phyloP scores from a whole-genome alignment of 2,329 filamentous ascomycete species.

The Fusarium chlamydosporum region DNA sequence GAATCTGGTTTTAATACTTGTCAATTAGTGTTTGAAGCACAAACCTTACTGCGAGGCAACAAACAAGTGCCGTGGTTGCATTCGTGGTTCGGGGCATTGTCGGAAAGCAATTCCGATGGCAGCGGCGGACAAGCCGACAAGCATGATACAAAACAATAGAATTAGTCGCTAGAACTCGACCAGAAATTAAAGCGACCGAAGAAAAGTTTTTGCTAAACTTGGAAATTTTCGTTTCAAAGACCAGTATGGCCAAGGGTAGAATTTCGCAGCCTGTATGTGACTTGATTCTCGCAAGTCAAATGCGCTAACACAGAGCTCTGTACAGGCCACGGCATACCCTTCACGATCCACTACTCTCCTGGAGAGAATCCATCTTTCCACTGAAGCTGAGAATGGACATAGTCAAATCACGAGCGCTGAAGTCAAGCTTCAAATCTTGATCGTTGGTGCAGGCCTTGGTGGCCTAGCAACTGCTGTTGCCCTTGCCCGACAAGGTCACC shows the following conservation, averaged over 20 bases:
- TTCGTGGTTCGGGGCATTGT: not conserved
- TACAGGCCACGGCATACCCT: not conserved
- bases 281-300: not conserved
- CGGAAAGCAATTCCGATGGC: not conserved
- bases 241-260: not conserved
- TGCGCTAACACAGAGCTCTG: not conserved
- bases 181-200: not conserved
- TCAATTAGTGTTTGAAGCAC: not conserved
- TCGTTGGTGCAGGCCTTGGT: conserved; percentile 10
- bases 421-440: not conserved
- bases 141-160: not conserved
- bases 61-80: not conserved
- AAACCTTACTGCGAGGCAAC: not conserved
- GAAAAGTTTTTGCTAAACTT: too few relatives aligned
- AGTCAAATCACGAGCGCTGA: not conserved
- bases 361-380: not conserved
- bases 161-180: not conserved
- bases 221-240: too few relatives aligned
- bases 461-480: conserved; percentile 9
- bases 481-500: not conserved
- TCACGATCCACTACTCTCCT: not conserved
- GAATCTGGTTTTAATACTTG: too few relatives aligned
- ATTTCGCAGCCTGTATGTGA: not conserved
- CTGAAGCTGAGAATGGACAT: not conserved
- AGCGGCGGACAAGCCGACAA: not conserved